A percentile compares a stretch with the other conserved stretches of the same genome.
These are phyloP conservation scores for Hymenoscyphus occultus DNA, from an alignment of 2,329 filamentous ascomycete genomes.

Conservation along the genomic window DNA sequence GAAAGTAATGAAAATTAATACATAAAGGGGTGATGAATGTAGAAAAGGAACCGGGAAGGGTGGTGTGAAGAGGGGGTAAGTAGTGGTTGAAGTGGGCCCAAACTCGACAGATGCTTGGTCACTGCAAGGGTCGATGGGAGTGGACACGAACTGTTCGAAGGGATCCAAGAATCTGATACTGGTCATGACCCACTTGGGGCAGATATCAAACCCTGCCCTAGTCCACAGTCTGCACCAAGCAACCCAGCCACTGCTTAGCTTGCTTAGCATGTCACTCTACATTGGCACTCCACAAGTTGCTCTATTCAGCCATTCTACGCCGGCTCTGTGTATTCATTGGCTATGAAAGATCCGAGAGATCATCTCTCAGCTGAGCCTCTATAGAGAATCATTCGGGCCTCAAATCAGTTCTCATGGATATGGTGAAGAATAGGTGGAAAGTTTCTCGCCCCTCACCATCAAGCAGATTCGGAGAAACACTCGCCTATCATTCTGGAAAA, in stretches of 20 bases:
- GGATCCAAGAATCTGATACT: constrained; percentile 7
- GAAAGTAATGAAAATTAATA: constrained; percentile 16
- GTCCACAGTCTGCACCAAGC: background rate
- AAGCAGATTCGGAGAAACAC: background rate
- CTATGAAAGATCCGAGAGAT: background rate
- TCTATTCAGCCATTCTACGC: background rate
- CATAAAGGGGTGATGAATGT: constrained; percentile 22
- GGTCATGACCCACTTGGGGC: background rate
- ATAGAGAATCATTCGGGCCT: background rate
- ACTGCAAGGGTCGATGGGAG: background rate
- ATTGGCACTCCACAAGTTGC: background rate
- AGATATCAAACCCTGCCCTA: constrained; percentile 1
- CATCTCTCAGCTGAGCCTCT: background rate
- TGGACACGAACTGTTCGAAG: background rate
- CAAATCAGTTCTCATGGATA: no score
- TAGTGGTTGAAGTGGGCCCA: background rate
- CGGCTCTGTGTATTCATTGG: background rate
- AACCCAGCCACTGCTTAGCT: background rate
- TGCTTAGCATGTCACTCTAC: background rate
- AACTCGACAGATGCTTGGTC: background rate
- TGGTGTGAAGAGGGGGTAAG: constrained; percentile 14
- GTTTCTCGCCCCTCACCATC: no score
- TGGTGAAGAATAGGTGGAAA: no score
- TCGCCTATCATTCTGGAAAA: background rate
- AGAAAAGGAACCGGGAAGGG: constrained; percentile 13